Percentiles rank a stretch among this genome's conserved stretches.
Evolutionary conservation across 176 grass and related monocot genomes (phyloP).

Genomic region (Oryza officinalis): DNA sequence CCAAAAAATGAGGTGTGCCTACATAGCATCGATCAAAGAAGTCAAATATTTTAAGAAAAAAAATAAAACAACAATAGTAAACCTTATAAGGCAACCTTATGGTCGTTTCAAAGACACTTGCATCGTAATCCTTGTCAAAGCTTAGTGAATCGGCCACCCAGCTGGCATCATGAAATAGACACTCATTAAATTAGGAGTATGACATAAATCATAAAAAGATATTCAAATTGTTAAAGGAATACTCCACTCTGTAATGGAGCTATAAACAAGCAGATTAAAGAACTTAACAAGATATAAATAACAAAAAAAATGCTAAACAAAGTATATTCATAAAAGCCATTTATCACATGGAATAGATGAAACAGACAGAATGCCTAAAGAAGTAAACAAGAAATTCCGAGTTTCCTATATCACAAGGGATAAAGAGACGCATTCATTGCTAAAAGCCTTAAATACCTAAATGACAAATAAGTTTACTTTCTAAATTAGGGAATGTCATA

Average conservation of each 20-base stretch:
- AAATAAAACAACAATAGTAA: conserved; percentile 65
- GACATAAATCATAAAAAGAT: conserved; percentile 33
- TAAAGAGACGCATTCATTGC: background rate
- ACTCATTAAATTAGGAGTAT: conserved; percentile 32
- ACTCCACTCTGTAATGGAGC: conserved; percentile 8
- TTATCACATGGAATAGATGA: conserved; percentile 16
- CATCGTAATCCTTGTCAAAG: conserved; percentile 97
- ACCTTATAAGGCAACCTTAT: conserved; percentile 99
- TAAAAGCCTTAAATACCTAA: conserved; percentile 21
- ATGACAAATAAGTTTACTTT: conserved; percentile 27
- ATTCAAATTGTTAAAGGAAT: conserved; percentile 14
- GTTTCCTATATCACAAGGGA: background rate
- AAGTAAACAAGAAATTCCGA: conserved; percentile 16
- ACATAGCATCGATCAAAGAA: conserved; percentile 18
- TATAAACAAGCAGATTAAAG: conserved; percentile 29
- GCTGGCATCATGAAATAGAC: conserved; percentile 57
- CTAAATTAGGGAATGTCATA: conserved; percentile 21
- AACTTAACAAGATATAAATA: background rate
- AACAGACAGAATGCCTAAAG: conserved; percentile 23
- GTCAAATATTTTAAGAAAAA: conserved; percentile 27
- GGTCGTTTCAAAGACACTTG: conserved; percentile 99
- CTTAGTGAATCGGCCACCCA: conserved; percentile 91
- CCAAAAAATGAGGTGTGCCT: conserved; percentile 2
- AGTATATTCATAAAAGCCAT: background rate
- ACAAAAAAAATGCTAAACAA: background rate